Conservation (phyloP, 1,284 basidiomycete species). For the Porogramme epimiltina region DNA sequence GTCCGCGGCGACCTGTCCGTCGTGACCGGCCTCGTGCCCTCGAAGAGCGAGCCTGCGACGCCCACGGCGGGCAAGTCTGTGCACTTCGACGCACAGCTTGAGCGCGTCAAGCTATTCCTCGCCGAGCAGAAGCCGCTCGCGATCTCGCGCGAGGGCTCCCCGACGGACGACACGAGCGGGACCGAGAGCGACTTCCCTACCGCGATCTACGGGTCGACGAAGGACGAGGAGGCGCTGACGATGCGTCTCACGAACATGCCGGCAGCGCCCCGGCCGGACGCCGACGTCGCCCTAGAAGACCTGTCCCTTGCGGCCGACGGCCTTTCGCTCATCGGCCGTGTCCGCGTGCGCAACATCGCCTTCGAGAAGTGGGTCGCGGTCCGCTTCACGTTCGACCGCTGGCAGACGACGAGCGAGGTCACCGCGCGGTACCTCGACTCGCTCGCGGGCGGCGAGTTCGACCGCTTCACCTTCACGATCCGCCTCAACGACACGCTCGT, state of each 20-base stretch:
- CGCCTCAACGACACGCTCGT: conserved; percentile 63
- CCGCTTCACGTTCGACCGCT: conserved; percentile 91
- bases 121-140: conserved; percentile 93
- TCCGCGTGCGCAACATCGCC: conserved; percentile 84
- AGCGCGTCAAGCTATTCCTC: conserved; percentile 91
- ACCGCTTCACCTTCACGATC: conserved; percentile 71
- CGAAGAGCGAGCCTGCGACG: conserved; percentile 62
- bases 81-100: conserved; percentile 90
- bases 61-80: conserved; percentile 78
- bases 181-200: conserved; percentile 70
- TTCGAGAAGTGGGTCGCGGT: conserved; percentile 89
- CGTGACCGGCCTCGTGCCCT: conserved; percentile 43
- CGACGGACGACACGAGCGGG: conserved; percentile 78
- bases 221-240: conserved; percentile 44
- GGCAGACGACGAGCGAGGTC: conserved; percentile 96
- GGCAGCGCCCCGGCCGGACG: conserved; percentile 30
- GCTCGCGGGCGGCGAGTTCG: conserved; percentile 56
- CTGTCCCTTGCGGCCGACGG: conserved; percentile 65
- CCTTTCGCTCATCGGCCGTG: conserved; percentile 62
- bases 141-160: conserved; percentile 89
- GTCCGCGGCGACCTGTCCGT: conserved; percentile 50
- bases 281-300: conserved; percentile 55
- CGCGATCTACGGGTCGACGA: conserved; percentile 53
- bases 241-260: conserved; percentile 62
- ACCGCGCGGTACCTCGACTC: conserved; percentile 78